Conservation (phyloP, 768 basidiomycete genomes). For the Tulasnella sp. region DNA sequence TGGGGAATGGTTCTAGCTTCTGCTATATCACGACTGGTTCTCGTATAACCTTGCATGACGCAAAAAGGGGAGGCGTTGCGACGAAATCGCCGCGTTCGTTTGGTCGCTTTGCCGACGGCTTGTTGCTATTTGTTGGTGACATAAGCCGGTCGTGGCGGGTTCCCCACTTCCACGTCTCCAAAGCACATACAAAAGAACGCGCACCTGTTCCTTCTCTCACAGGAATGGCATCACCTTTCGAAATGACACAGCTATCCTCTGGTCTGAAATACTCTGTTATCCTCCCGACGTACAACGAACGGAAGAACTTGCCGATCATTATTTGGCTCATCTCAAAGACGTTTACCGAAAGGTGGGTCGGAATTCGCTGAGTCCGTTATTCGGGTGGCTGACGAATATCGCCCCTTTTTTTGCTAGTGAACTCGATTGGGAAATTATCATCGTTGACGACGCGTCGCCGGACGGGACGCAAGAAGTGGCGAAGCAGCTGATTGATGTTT, state of each 20-base stretch:
- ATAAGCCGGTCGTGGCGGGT: neutral
- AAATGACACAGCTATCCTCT: conserved; percentile 23
- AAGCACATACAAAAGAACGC: conserved; percentile 2
- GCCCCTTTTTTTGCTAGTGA: conserved; percentile 45
- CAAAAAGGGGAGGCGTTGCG: too few relatives aligned
- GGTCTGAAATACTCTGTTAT: conserved; percentile 77
- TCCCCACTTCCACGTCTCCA: neutral
- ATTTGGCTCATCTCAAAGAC: conserved; percentile 77
- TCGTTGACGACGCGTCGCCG: conserved; percentile 90
- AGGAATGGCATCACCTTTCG: conserved; percentile 22
- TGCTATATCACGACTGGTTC: neutral
- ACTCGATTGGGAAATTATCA: conserved; percentile 80
- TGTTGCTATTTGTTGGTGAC: neutral
- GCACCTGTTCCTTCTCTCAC: conserved; percentile 34
- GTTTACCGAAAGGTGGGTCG: conserved; percentile 71
- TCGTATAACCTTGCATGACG: neutral
- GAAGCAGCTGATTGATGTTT: conserved; percentile 65
- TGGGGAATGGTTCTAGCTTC: neutral
- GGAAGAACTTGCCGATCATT: conserved; percentile 85
- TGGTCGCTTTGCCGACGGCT: neutral
- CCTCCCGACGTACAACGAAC: conserved; percentile 90
- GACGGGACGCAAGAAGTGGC: conserved; percentile 92
- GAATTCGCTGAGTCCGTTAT: neutral
- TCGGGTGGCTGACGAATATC: conserved; percentile 20
- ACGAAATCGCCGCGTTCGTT: neutral